phyloP scores from a whole-genome alignment of 176 grass and related monocot genomes.

The Cenchrus purpureus region DNA sequence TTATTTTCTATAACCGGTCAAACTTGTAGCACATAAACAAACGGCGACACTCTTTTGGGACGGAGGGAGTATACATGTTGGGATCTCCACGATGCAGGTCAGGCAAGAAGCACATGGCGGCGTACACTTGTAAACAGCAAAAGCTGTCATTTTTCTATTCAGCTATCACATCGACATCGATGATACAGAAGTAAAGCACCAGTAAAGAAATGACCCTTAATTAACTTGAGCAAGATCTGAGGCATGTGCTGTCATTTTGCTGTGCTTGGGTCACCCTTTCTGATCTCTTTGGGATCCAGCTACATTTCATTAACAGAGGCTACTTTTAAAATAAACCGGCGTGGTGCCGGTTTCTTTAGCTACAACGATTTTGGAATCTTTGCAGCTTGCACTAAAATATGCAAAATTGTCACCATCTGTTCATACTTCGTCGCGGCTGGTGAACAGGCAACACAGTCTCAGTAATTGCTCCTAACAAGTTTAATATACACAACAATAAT shows the following conservation, averaged over 20 bases:
- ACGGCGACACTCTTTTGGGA: too few species aligned
- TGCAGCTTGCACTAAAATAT: constrained; percentile 37
- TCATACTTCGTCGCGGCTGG: neutral
- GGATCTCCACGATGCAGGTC: constrained; percentile 21
- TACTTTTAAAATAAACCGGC: constrained; percentile 19
- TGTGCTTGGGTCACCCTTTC: constrained; percentile 26
- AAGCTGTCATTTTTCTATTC: constrained; percentile 47
- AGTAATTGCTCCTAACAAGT: neutral
- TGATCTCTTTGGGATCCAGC: constrained; percentile 1
- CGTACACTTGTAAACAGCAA: constrained; percentile 24
- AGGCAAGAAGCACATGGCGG: constrained; percentile 26
- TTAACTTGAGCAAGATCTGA: constrained; percentile 53
- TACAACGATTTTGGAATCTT: constrained; percentile 33
- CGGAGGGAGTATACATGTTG: neutral
- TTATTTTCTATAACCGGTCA: too few species aligned
- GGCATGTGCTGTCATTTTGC: constrained; percentile 32
- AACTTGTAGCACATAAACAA: too few species aligned
- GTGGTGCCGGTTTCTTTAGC: neutral
- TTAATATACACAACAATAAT: neutral
- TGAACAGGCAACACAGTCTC: neutral
- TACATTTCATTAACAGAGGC: constrained; percentile 9
- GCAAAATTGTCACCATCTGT: constrained; percentile 22
- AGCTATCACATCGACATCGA: neutral
- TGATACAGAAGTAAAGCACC: constrained; percentile 19
- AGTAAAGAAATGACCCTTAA: constrained; percentile 39